These are phyloP conservation scores for Colletotrichum sojae DNA, from an alignment of 2,329 filamentous ascomycete genomes.

Conservation along the genomic window DNA sequence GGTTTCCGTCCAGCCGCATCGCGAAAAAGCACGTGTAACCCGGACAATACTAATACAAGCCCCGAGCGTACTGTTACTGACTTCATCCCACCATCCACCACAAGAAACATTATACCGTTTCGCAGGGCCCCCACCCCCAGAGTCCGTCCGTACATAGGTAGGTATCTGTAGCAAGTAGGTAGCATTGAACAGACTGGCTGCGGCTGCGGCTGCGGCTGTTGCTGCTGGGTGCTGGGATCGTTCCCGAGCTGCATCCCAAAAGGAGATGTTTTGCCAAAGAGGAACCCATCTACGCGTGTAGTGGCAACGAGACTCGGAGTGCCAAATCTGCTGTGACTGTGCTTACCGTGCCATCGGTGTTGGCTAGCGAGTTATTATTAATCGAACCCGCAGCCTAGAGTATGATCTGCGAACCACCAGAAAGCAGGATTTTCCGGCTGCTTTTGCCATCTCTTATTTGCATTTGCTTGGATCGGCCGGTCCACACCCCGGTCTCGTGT, in stretches of 20 bases:
- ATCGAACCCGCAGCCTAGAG: background rate
- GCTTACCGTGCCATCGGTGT: slow-evolving; percentile 14
- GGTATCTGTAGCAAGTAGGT: too few species aligned
- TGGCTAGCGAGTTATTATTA: slow-evolving; percentile 9
- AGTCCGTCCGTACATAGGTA: slow-evolving; percentile 3
- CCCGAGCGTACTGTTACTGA: background rate
- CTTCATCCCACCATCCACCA: slow-evolving; percentile 30
- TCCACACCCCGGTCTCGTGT: slow-evolving; percentile 1
- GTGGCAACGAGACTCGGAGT: background rate
- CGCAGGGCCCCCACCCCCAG: slow-evolving; percentile 10
- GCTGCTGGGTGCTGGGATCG: too few species aligned
- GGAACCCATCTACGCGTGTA: background rate
- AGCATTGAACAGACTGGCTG: background rate
- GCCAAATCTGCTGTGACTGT: background rate
- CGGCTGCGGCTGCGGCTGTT: background rate
- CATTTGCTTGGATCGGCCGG: slow-evolving; percentile 16
- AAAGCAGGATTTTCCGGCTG: background rate
- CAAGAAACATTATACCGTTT: slow-evolving; percentile 29
- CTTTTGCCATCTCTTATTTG: slow-evolving; percentile 6
- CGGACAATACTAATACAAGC: background rate
- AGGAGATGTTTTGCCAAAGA: background rate
- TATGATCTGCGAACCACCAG: background rate
- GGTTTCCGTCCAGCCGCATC: slow-evolving; percentile 19
- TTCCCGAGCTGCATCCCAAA: background rate
- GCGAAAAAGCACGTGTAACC: slow-evolving; percentile 19